Conservation (phyloP, 345 rosid species). For the Pistacia vera region DNA sequence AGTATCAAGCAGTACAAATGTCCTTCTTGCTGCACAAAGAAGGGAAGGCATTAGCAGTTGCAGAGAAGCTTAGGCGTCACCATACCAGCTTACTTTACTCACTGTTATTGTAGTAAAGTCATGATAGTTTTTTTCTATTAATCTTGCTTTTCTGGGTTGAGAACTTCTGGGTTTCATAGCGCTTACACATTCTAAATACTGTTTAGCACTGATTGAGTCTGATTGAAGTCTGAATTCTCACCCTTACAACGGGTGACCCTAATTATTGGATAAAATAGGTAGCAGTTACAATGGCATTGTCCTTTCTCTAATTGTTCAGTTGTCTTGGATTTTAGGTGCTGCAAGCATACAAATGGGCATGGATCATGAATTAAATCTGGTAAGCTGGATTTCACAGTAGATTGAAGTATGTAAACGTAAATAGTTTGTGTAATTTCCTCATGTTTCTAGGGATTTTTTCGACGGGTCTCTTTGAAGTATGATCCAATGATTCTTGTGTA, state of each 20-base stretch:
- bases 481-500: no score
- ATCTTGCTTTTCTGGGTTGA: background rate
- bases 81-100: background rate
- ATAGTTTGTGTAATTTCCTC: no score
- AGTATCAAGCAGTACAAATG: conserved; percentile 87
- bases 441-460: no score
- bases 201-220: background rate
- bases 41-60: conserved; percentile 47
- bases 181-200: background rate
- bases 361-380: conserved; percentile 2
- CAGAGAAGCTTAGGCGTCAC: background rate
- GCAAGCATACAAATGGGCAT: background rate
- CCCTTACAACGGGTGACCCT: no score
- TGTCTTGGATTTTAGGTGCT: background rate
- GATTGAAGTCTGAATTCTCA: background rate
- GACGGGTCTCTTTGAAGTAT: no score
- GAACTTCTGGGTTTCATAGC: background rate
- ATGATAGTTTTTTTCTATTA: background rate
- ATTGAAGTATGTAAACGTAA: no score
- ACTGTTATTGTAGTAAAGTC: conserved; percentile 20
- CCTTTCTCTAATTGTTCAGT: background rate
- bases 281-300: background rate
- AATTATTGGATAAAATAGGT: background rate
- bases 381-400: background rate
- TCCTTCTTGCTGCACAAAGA: conserved; percentile 77